Conservation (phyloP, 176 grass and related monocot genomes). For the Chloris gayana region DNA sequence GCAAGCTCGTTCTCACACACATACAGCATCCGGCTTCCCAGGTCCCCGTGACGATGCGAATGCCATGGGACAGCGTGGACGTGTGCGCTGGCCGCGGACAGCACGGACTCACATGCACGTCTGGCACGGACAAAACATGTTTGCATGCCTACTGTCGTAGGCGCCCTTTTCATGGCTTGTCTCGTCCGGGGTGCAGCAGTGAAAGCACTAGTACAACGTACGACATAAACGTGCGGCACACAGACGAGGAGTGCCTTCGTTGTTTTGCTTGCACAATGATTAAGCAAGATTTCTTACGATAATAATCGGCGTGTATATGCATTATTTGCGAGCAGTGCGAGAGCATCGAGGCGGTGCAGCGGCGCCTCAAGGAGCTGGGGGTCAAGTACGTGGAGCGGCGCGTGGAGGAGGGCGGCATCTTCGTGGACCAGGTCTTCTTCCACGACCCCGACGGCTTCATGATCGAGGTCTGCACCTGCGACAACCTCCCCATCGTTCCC, state of each 20-base stretch:
- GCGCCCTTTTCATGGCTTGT: not conserved
- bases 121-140: not conserved
- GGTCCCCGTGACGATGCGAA: not conserved
- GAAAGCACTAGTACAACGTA: not conserved
- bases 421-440: conserved; percentile 91
- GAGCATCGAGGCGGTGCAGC: conserved; percentile 68
- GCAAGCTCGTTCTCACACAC: no score
- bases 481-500: conserved; percentile 74
- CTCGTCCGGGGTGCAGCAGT: not conserved
- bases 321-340: conserved; percentile 50
- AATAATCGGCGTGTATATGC: not conserved
- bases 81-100: not conserved
- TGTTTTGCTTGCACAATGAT: not conserved
- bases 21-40: not conserved
- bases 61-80: not conserved
- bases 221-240: not conserved
- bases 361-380: conserved; percentile 64
- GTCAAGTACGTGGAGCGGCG: conserved; percentile 47
- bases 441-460: conserved; percentile 97
- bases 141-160: not conserved
- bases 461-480: conserved; percentile 92
- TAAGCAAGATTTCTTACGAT: not conserved
- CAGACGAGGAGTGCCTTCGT: not conserved
- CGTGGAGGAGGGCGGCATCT: conserved; percentile 72
- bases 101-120: conserved; percentile 9